A percentile compares a stretch with the other conserved stretches of the same genome.
These are phyloP conservation scores for Furcasterigmium furcatum DNA, from an alignment of 2,329 filamentous ascomycete species.

Conservation along the genomic window DNA sequence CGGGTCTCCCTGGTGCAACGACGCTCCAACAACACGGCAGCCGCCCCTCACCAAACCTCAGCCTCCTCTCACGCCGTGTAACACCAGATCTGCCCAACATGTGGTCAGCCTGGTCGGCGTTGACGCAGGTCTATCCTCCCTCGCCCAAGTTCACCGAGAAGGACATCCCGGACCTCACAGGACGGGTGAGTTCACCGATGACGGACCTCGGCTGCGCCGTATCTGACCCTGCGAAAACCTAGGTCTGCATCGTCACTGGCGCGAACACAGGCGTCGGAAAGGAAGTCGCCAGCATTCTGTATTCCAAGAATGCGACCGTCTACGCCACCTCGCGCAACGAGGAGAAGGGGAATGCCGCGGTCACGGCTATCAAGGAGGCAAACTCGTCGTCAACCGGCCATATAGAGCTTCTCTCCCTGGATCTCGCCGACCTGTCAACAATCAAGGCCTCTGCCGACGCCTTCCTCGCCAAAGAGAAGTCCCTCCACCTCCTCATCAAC, in stretches of 20 bases:
- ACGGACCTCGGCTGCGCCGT: background rate
- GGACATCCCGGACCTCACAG: constrained; percentile 34
- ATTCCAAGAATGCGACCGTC: constrained; percentile 49
- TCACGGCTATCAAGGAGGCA: constrained; percentile 35
- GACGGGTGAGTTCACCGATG: constrained; percentile 21
- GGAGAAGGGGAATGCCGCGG: constrained; percentile 40
- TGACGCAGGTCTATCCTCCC: constrained; percentile 24
- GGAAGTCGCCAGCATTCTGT: constrained; percentile 50
- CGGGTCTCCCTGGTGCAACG: too few species aligned
- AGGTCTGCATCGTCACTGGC: constrained; percentile 49
- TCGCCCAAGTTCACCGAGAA: constrained; percentile 36
- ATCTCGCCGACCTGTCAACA: constrained; percentile 35
- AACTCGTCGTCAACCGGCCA: constrained; percentile 31
- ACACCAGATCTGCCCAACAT: constrained; percentile 1
- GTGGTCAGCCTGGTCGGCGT: constrained; percentile 1
- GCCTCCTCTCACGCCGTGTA: too few species aligned
- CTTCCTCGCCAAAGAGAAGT: constrained; percentile 23
- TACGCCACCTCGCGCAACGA: constrained; percentile 49
- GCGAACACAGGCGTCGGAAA: constrained; percentile 43
- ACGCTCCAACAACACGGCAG: too few species aligned
- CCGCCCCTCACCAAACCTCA: too few species aligned
- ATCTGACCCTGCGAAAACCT: background rate
- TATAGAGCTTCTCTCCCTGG: constrained; percentile 41
- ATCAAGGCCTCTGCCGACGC: constrained; percentile 25
- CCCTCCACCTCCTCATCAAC: constrained; percentile 38